These are phyloP conservation scores for Exserohilum rostratum DNA, from an alignment of 2,329 filamentous ascomycete genomes.

Conservation along the genomic window DNA sequence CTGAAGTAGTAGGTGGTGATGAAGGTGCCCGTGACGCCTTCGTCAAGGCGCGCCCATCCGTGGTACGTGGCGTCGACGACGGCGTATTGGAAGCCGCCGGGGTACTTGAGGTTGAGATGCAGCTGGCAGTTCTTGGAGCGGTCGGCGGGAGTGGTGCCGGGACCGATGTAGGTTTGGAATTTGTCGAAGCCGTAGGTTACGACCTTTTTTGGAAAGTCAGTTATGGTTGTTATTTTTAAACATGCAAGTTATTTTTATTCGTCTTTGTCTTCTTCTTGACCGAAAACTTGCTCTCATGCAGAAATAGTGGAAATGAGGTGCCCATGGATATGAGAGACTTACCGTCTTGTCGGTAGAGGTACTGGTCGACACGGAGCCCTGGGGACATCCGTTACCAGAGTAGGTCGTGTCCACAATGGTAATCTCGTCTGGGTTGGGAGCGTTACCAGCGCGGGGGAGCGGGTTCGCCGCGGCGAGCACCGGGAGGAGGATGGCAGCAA, in stretches of 20 bases:
- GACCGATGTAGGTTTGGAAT: constrained; percentile 46
- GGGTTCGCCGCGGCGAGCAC: constrained; percentile 38
- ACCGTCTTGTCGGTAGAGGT: constrained; percentile 43
- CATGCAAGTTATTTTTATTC: not conserved
- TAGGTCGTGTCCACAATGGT: constrained; percentile 40
- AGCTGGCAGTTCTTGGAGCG: constrained; percentile 48
- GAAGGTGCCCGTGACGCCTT: constrained; percentile 43
- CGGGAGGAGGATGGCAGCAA: constrained; percentile 36
- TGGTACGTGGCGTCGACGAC: constrained; percentile 47
- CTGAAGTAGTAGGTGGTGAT: constrained; percentile 48
- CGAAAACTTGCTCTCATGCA: too few relatives aligned
- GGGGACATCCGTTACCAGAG: constrained; percentile 45
- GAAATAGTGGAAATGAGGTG: too few relatives aligned
- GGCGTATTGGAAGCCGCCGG: constrained; percentile 48
- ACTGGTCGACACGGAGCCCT: constrained; percentile 42
- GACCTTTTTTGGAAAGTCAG: constrained; percentile 24
- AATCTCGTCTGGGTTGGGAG: constrained; percentile 32
- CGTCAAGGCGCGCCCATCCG: constrained; percentile 44
- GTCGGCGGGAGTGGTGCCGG: constrained; percentile 33
- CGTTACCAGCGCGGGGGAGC: constrained; percentile 23
- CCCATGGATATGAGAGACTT: constrained; percentile 16
- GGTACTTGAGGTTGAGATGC: constrained; percentile 45
- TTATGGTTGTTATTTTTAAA: not conserved
- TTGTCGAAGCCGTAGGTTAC: constrained; percentile 44
- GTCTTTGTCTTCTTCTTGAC: too few relatives aligned